Conservation (phyloP, 1,139 yeast species). For the Saccharomyces hybrid region DNA sequence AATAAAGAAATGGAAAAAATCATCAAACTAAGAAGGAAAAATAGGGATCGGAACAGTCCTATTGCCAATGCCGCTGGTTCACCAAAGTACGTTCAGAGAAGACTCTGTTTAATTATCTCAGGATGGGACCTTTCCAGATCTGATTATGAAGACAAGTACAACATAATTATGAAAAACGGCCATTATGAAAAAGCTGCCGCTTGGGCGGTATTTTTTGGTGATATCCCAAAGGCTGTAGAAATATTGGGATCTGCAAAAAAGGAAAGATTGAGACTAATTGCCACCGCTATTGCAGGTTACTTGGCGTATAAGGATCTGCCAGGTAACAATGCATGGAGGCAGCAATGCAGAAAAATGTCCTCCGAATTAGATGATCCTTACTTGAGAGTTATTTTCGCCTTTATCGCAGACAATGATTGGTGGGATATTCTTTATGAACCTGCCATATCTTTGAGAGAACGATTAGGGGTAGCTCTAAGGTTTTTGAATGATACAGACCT, state of each 20-base stretch:
- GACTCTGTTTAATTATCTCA: slow-evolving; percentile 71
- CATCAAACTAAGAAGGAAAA: slow-evolving; percentile 26
- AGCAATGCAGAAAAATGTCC: slow-evolving; percentile 82
- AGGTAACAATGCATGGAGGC: slow-evolving; percentile 84
- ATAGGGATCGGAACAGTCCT: slow-evolving; percentile 17
- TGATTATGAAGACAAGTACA: slow-evolving; percentile 67
- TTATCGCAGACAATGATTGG: slow-evolving; percentile 92
- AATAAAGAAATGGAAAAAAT: slow-evolving; percentile 38
- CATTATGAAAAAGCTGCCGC: slow-evolving; percentile 89
- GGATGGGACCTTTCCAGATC: slow-evolving; percentile 85
- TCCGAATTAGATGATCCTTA: slow-evolving; percentile 85
- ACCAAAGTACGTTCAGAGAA: slow-evolving; percentile 54
- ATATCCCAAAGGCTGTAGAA: slow-evolving; percentile 70
- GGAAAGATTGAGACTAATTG: slow-evolving; percentile 59
- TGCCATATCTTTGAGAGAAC: slow-evolving; percentile 77
- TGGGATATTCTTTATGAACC: slow-evolving; percentile 90
- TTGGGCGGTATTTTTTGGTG: slow-evolving; percentile 94
- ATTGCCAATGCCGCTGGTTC: slow-evolving; percentile 21
- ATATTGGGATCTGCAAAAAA: slow-evolving; percentile 46
- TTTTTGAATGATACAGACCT: slow-evolving; percentile 75
- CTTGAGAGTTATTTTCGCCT: slow-evolving; percentile 85
- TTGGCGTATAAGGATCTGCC: slow-evolving; percentile 57
- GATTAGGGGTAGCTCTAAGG: slow-evolving; percentile 83
- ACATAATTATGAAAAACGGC: slow-evolving; percentile 48
- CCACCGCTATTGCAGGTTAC: slow-evolving; percentile 92